phyloP scores from a whole-genome alignment of 371 early-diverging fungal species.

The Haplosporangium sp. region DNA sequence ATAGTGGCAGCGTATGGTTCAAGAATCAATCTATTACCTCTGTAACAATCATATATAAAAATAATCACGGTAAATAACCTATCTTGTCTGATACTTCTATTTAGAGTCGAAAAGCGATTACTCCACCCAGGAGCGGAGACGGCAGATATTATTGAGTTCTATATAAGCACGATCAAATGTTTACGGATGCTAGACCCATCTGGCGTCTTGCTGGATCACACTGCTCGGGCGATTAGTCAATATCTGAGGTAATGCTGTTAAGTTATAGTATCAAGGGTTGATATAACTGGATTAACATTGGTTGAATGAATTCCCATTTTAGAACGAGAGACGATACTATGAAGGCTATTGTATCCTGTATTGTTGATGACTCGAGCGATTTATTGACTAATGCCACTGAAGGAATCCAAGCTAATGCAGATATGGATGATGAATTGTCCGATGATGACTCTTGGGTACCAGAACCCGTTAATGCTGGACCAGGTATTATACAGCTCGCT shows the following conservation, averaged over 20 bases:
- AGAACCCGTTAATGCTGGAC: slow-evolving; percentile 61
- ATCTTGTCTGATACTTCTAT: background rate
- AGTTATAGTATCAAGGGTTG: too few relatives aligned
- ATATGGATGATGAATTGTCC: slow-evolving; percentile 56
- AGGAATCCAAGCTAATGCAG: slow-evolving; percentile 31
- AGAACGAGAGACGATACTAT: slow-evolving; percentile 72
- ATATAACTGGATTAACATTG: too few relatives aligned
- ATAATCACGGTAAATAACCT: slow-evolving; percentile 3
- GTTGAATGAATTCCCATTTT: background rate
- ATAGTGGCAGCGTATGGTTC: slow-evolving; percentile 43
- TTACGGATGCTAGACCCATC: slow-evolving; percentile 71
- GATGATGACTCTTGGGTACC: slow-evolving; percentile 65
- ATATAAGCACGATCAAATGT: slow-evolving; percentile 67
- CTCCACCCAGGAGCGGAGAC: slow-evolving; percentile 75
- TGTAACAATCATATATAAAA: background rate
- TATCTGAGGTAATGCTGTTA: slow-evolving; percentile 57
- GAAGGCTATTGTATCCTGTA: slow-evolving; percentile 63
- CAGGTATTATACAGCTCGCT: slow-evolving; percentile 24
- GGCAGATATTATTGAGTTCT: slow-evolving; percentile 67
- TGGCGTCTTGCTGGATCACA: slow-evolving; percentile 65
- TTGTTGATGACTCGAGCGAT: slow-evolving; percentile 60
- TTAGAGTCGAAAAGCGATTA: slow-evolving; percentile 64
- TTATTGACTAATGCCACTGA: slow-evolving; percentile 43
- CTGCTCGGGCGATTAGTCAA: slow-evolving; percentile 62
- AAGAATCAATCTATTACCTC: background rate